These are phyloP conservation scores for Trichoderma sp. DNA, from an alignment of 2,329 filamentous ascomycete genomes.

Conservation along the genomic window DNA sequence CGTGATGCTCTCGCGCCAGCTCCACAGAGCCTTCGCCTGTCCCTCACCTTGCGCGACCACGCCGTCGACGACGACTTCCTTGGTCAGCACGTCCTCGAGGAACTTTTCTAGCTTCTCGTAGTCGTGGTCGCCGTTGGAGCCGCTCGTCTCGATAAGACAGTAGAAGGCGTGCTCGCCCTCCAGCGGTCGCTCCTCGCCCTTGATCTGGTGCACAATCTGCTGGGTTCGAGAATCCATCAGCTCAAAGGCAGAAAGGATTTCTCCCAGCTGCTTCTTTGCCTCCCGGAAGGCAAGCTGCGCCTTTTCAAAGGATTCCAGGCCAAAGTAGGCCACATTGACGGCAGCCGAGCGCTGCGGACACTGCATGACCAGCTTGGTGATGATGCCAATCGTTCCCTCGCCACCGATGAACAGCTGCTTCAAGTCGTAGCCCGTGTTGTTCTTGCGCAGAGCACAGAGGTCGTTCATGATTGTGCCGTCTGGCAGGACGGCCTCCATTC, in stretches of 20 bases:
- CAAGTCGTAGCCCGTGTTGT: slow-evolving; percentile 97
- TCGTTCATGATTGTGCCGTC: slow-evolving; percentile 92
- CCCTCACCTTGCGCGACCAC: slow-evolving; percentile 92
- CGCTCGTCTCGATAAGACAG: slow-evolving; percentile 93
- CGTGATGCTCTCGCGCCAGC: slow-evolving; percentile 88
- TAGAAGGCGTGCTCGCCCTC: slow-evolving; percentile 89
- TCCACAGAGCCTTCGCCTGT: slow-evolving; percentile 81
- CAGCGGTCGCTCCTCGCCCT: slow-evolving; percentile 73
- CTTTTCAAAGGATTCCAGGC: slow-evolving; percentile 84
- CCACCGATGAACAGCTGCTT: slow-evolving; percentile 96
- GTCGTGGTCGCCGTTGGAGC: slow-evolving; percentile 91
- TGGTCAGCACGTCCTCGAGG: slow-evolving; percentile 85
- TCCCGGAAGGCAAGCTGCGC: slow-evolving; percentile 81
- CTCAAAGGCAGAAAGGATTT: slow-evolving; percentile 97
- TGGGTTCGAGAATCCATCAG: slow-evolving; percentile 90
- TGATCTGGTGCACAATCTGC: slow-evolving; percentile 69
- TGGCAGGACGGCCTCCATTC: slow-evolving; percentile 87
- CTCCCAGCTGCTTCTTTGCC: slow-evolving; percentile 84
- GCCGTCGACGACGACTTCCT: slow-evolving; percentile 82
- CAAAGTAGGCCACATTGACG: slow-evolving; percentile 93
- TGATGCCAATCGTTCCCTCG: slow-evolving; percentile 91
- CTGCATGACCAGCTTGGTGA: slow-evolving; percentile 84
- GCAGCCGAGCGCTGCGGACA: slow-evolving; percentile 85
- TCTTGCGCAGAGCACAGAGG: slow-evolving; percentile 84
- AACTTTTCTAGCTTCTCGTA: slow-evolving; percentile 86